These are phyloP conservation scores for Nakaseomyces sp. DNA, from an alignment of 1,139 yeast species.

Conservation along the genomic window DNA sequence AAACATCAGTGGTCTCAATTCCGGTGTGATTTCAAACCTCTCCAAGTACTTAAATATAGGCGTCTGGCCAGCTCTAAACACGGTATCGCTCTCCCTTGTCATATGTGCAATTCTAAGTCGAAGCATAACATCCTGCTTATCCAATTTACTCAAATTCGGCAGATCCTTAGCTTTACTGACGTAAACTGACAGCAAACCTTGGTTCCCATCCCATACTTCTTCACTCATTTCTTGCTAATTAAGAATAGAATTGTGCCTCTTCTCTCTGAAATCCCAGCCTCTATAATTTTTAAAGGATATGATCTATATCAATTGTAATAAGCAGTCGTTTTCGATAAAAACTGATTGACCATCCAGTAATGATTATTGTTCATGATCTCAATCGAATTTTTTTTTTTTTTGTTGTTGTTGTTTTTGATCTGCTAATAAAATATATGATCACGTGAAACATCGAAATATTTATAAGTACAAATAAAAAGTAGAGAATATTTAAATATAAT, in stretches of 20 bases:
- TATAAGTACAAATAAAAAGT: too few relatives aligned
- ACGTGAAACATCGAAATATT: too few relatives aligned
- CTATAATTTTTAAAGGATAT: too few relatives aligned
- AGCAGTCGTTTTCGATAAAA: too few relatives aligned
- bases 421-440: too few relatives aligned
- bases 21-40: slow-evolving; percentile 55
- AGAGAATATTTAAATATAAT: too few relatives aligned
- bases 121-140: slow-evolving; percentile 84
- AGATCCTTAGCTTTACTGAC: slow-evolving; percentile 54
- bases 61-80: slow-evolving; percentile 81
- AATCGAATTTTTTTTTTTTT: too few relatives aligned
- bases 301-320: too few relatives aligned
- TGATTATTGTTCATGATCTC: too few relatives aligned
- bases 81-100: slow-evolving; percentile 65
- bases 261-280: not conserved
- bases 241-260: not conserved
- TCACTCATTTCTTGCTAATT: slow-evolving; percentile 18
- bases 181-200: slow-evolving; percentile 37
- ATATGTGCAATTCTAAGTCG: slow-evolving; percentile 72
- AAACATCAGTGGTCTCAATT: slow-evolving; percentile 53
- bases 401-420: too few relatives aligned
- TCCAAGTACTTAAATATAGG: slow-evolving; percentile 81
- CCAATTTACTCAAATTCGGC: slow-evolving; percentile 72
- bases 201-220: slow-evolving; percentile 25
- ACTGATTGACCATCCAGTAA: too few relatives aligned